A percentile compares a stretch with the other conserved stretches of the same genome.
Conservation (phyloP, 306 rosid genomes). For the Mimosa bimucronata region DNA sequence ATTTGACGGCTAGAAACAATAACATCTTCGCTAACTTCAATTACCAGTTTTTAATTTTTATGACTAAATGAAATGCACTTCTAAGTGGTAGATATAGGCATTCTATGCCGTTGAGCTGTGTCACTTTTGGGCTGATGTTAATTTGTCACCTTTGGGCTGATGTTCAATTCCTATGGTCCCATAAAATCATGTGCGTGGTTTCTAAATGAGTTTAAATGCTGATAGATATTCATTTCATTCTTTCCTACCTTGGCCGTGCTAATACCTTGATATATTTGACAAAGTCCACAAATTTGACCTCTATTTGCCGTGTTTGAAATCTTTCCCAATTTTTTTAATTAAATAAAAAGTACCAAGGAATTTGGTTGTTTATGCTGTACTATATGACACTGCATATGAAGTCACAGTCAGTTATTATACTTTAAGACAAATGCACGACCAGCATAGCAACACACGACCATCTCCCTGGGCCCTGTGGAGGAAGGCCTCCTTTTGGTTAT, state of each 20-base stretch:
- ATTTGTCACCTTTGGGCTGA: too few species aligned
- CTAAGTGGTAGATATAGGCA: neutral
- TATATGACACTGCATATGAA: constrained; percentile 17
- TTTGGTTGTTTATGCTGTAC: constrained; percentile 3
- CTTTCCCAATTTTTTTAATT: neutral
- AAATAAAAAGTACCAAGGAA: too few species aligned
- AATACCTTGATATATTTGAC: neutral
- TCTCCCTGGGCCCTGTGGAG: neutral
- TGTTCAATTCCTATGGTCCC: neutral
- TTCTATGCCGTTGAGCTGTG: constrained; percentile 14
- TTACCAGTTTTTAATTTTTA: too few species aligned
- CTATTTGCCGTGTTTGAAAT: neutral
- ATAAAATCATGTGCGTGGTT: constrained; percentile 18
- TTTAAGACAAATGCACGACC: constrained; percentile 24
- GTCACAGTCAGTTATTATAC: neutral
- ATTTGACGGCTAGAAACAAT: constrained; percentile 19
- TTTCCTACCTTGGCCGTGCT: neutral
- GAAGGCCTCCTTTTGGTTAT: constrained; percentile 12
- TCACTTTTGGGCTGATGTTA: neutral
- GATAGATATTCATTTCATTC: neutral
- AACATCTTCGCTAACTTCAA: constrained; percentile 10
- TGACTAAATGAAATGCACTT: constrained; percentile 11
- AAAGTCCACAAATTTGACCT: neutral
- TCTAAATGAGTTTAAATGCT: neutral
- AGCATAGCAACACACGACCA: neutral